phyloP scores from a whole-genome alignment of 768 basidiomycete species.

The Amanita molliuscula region DNA sequence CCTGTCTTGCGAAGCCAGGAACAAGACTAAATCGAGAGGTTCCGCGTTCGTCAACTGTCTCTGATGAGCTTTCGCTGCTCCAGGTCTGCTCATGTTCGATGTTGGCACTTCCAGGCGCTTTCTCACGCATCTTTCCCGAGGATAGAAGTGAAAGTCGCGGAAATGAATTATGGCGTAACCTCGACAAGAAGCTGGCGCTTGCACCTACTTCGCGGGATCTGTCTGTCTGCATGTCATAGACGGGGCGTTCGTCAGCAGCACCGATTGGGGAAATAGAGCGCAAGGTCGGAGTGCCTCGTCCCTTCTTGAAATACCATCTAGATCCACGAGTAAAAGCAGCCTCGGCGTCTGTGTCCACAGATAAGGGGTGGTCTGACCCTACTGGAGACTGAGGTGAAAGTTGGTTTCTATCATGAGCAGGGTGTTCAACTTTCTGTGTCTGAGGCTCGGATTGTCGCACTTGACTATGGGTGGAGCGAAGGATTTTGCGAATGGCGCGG shows the following conservation, averaged over 20 bases:
- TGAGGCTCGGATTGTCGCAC: slow-evolving; percentile 10
- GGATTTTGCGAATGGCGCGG: slow-evolving; percentile 46
- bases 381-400: slow-evolving; percentile 23
- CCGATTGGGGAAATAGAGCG: background rate
- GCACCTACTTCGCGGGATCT: slow-evolving; percentile 4
- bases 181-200: slow-evolving; percentile 24
- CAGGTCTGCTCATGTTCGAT: slow-evolving; percentile 27
- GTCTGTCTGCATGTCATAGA: background rate
- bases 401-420: slow-evolving; percentile 6
- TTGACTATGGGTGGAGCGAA: slow-evolving; percentile 12
- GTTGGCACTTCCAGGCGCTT: slow-evolving; percentile 17
- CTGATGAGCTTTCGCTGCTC: slow-evolving; percentile 56
- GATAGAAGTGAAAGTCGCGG: slow-evolving; percentile 29
- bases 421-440: slow-evolving; percentile 10
- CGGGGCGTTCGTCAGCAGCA: background rate
- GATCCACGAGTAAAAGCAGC: slow-evolving; percentile 52
- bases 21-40: background rate
- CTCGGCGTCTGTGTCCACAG: slow-evolving; percentile 77
- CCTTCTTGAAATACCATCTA: slow-evolving; percentile 43
- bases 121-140: slow-evolving; percentile 12
- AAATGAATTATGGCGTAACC: slow-evolving; percentile 33
- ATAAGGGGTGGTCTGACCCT: slow-evolving; percentile 44
- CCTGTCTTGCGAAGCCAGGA: background rate
- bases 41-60: slow-evolving; percentile 11
- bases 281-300: slow-evolving; percentile 24